Base-by-base conservation (phyloP, 176 grass and related monocot genomes). In the Alopecurus myosuroides region DNA sequence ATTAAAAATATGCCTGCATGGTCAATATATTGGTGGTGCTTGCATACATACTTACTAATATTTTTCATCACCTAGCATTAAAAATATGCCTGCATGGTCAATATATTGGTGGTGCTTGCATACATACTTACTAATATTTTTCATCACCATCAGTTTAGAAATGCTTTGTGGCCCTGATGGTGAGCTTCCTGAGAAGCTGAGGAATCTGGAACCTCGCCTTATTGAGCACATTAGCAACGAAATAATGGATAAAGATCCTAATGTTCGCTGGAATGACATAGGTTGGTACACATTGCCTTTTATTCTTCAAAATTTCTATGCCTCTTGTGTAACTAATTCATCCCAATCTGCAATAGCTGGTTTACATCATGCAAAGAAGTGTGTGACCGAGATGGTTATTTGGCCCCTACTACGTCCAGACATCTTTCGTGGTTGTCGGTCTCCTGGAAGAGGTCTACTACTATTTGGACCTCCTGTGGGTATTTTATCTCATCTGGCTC, bases 231-330 rank as follows among this genome's bases (percentile, higher is more conserved):
- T 98, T 77, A 98, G 96, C 76, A 98, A 98, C 37, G 96, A 98
- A 87, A 98, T 98, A 89, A 98, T 98, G 96, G 96, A 98, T 84
- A 98, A 90, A 86, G 96, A 98, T 71, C 93, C 96, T 83, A 93
- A 98, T 92, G 93, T 98, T 74, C 89, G 85, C 69, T 98, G 93
- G 93, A 68, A 82, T 88, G 96, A 98, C 81, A 98, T 98, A 93
- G 96, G 96, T 98, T 94, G 44, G 80, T 36, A 85, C 9, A 75
- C 29, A 75, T 74, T 71, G 5, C 57, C 55, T 69, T 77, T 18
- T 78, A 79, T 76, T 70, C 44, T 74, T 88, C 30, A 11, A 12
- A 20, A 56, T 69, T 81, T 93, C 8, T 72, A 1, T 64, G 17
- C 75, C 17, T 28, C 42, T 44, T 77, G 15, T 80, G 23, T 77